Evolutionary conservation across 2,329 filamentous ascomycete species (phyloP).

Genomic region (Zymoseptoria brevis): DNA sequence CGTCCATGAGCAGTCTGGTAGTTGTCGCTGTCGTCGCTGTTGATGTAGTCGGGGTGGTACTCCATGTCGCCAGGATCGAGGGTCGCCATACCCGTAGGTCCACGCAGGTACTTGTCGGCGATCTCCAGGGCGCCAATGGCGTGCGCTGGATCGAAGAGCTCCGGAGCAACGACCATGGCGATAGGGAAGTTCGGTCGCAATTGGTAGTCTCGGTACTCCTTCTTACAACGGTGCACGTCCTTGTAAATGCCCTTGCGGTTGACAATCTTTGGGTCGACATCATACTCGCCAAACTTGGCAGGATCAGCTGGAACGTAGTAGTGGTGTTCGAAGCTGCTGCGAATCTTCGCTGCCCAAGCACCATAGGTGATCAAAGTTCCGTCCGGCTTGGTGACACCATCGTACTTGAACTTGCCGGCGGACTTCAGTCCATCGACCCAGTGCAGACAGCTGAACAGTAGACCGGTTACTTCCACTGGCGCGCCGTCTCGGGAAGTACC

Average conservation of each 20-base stretch:
- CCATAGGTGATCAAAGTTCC: slow-evolving; percentile 56
- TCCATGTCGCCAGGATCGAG: slow-evolving; percentile 87
- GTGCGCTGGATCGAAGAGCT: slow-evolving; percentile 71
- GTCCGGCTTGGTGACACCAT: slow-evolving; percentile 52
- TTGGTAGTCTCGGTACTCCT: slow-evolving; percentile 97
- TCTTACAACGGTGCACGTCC: slow-evolving; percentile 86
- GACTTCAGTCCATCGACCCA: slow-evolving; percentile 67
- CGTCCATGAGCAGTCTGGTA: slow-evolving; percentile 89
- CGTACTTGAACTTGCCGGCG: slow-evolving; percentile 62
- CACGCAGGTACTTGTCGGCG: slow-evolving; percentile 70
- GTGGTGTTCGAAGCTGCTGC: slow-evolving; percentile 80
- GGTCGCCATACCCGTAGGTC: slow-evolving; percentile 90
- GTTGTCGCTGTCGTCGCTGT: slow-evolving; percentile 84
- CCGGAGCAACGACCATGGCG: slow-evolving; percentile 87
- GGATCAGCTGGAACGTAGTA: slow-evolving; percentile 73
- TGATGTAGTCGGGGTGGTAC: slow-evolving; percentile 90
- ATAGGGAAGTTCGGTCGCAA: slow-evolving; percentile 90
- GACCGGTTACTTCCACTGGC: slow-evolving; percentile 87
- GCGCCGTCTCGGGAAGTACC: slow-evolving; percentile 96
- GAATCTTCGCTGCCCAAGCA: slow-evolving; percentile 73
- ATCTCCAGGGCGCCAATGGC: slow-evolving; percentile 72
- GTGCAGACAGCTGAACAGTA: slow-evolving; percentile 78
- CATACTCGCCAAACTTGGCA: slow-evolving; percentile 66
- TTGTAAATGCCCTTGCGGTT: slow-evolving; percentile 97
- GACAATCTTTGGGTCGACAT: slow-evolving; percentile 69